These are phyloP conservation scores for Diplodia corticola DNA, from an alignment of 2,329 filamentous ascomycete genomes.

Conservation along the genomic window DNA sequence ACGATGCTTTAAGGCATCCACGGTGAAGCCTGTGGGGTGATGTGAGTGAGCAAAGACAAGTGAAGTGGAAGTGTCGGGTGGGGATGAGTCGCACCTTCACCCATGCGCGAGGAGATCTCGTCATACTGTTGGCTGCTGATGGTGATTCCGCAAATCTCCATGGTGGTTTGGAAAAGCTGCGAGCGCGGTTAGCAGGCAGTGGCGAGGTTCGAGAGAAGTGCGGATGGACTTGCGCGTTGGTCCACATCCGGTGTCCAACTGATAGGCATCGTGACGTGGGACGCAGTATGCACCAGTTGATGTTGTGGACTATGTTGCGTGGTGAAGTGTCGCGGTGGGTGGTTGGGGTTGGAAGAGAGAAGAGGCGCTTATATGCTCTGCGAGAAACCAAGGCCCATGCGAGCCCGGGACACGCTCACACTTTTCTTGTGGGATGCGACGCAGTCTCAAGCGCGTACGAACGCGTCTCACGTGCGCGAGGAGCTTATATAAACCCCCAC, in stretches of 20 bases:
- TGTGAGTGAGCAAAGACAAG: background rate
- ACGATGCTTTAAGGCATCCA: background rate
- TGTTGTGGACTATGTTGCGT: background rate
- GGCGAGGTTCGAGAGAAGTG: background rate
- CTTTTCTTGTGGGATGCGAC: no score
- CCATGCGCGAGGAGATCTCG: background rate
- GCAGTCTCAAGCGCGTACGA: no score
- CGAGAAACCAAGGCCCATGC: no score
- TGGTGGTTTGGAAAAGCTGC: background rate
- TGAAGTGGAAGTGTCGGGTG: background rate
- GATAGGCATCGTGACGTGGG: background rate
- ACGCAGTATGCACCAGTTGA: background rate
- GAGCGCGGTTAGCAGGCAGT: background rate
- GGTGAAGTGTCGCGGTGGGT: background rate
- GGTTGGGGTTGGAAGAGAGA: background rate
- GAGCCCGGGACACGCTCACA: no score
- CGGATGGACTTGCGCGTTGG: background rate
- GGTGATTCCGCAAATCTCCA: background rate
- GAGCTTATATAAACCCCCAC: no score
- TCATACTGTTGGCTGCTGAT: background rate
- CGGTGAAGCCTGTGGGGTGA: background rate
- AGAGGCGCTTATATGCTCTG: background rate
- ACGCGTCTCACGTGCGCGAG: background rate
- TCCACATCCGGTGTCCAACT: background rate
- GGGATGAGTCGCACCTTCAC: background rate